Evolutionary conservation across 2,329 filamentous ascomycete species (phyloP), one percentile per base, ranked within the genome.

Genomic region (Leptoxyphium fumago): DNA sequence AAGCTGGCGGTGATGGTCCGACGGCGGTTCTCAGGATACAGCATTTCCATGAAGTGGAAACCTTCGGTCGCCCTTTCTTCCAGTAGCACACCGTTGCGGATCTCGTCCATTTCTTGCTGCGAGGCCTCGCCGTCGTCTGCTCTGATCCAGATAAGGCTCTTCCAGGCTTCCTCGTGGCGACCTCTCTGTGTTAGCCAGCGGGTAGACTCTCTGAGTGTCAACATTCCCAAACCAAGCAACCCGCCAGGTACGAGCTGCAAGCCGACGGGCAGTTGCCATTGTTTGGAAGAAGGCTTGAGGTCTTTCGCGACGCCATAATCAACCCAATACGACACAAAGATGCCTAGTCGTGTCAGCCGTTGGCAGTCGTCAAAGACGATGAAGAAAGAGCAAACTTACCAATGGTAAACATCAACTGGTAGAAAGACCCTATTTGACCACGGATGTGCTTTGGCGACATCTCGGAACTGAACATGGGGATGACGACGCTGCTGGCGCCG

Each of bases 261-360:
- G 0, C 68, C 72, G 43, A 77, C 66, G 1, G 72, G 73, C 26
- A 75, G 65, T 55, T 74, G 72, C 74, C 72, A 77, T 56, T 76
- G 72, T 10, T 45, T 44, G 9, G 53, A 43, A 2, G 56, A 56
- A 0, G 66, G 49, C 36, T 61, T 52, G 39, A 67, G 57, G 44
- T 59, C 51, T 29, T 56, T 55, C 1, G 58, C 51, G 5, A 69
- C 65, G 13, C 61, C 69, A 44, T 73, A 74, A 54, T 74, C 70
- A 14, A 32, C 61, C 69, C 71, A 74, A 54, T 74, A 75, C 3
- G 67, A 70, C 0, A 64, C 59, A 39, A 73, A 68, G 42, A 74
- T 73, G 1, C 58, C 44, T 46, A 30, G 32, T 13, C 17, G 13
- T 6, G 17, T 38, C 17, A 41, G 14, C 21, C 15, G 9, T 9